Evolutionary conservation across 164 flowering plant species (phyloP).

Genomic region (Nelumbo lutea): DNA sequence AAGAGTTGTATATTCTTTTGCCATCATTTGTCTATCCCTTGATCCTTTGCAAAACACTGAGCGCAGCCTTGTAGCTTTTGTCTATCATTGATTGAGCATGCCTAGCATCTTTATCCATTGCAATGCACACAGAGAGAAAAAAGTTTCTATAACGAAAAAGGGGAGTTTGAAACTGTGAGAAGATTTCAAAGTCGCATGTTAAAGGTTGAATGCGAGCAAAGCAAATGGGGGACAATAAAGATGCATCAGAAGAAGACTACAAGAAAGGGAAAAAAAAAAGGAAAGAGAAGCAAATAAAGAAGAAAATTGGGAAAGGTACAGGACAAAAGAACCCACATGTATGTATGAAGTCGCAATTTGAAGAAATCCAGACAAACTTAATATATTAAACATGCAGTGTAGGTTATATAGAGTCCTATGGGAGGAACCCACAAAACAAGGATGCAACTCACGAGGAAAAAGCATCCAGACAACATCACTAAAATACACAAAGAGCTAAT

Average conservation of each 20-base stretch:
- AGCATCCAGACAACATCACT: not conserved
- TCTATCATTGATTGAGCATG: no score
- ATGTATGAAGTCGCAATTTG: not conserved
- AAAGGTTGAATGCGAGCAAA: not conserved
- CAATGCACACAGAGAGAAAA: no score
- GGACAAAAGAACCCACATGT: not conserved
- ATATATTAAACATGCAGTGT: not conserved
- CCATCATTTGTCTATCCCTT: no score
- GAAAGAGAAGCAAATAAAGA: not conserved
- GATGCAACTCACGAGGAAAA: slow-evolving; percentile 14
- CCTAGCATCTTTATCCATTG: no score
- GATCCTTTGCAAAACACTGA: no score
- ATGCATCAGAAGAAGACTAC: not conserved
- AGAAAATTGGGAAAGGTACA: not conserved
- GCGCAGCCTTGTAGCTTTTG: no score
- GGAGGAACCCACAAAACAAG: slow-evolving; percentile 4
- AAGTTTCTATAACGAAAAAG: no score
- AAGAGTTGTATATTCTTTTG: no score
- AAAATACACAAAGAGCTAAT: slow-evolving; percentile 1
- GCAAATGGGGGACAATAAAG: not conserved
- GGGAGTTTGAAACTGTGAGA: no score
- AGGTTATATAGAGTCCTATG: not conserved
- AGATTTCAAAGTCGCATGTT: not conserved
- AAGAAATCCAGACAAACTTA: not conserved
- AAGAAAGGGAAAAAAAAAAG: not conserved